Percentiles rank a stretch among this genome's conserved stretches.
phyloP scores from a whole-genome alignment of 495 filamentous ascomycete species.

The Hyaloscypha bicolor region DNA sequence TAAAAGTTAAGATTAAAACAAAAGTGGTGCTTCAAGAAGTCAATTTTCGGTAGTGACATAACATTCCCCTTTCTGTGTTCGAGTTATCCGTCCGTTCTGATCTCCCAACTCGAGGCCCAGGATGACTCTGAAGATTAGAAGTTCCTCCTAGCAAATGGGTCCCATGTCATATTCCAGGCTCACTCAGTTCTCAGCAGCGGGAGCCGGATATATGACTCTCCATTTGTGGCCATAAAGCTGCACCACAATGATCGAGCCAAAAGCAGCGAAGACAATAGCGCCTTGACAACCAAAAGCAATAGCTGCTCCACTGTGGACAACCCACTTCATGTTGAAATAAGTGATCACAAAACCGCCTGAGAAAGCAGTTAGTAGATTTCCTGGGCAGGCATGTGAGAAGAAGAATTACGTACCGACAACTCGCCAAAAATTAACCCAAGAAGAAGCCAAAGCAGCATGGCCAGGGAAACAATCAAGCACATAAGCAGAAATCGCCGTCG shows the following conservation, averaged over 20 bases:
- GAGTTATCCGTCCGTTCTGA: no score
- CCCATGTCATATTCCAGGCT: neutral
- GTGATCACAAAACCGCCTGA: constrained; percentile 38
- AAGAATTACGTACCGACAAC: constrained; percentile 21
- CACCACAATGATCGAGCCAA: constrained; percentile 14
- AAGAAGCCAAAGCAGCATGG: constrained; percentile 37
- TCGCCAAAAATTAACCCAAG: constrained; percentile 39
- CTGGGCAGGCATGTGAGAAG: neutral
- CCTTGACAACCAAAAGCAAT: constrained; percentile 36
- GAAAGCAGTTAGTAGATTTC: constrained; percentile 3
- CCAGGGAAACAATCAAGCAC: constrained; percentile 41
- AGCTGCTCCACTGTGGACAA: constrained; percentile 29
- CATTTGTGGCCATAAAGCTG: constrained; percentile 19
- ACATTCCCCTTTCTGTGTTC: no score
- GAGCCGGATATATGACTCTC: constrained; percentile 17
- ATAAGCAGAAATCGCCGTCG: constrained; percentile 41
- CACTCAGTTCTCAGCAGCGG: constrained; percentile 5
- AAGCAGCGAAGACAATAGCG: constrained; percentile 24
- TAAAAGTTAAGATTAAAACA: no score
- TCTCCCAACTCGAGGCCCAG: no score
- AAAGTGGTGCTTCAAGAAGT: no score
- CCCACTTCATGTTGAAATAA: constrained; percentile 42
- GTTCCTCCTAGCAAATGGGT: neutral
- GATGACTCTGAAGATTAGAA: neutral
- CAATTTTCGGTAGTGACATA: no score